A percentile compares a stretch with the other conserved stretches of the same genome.
phyloP scores from a whole-genome alignment of 2,329 filamentous ascomycete species.

The Nothomitra cinnamomea region DNA sequence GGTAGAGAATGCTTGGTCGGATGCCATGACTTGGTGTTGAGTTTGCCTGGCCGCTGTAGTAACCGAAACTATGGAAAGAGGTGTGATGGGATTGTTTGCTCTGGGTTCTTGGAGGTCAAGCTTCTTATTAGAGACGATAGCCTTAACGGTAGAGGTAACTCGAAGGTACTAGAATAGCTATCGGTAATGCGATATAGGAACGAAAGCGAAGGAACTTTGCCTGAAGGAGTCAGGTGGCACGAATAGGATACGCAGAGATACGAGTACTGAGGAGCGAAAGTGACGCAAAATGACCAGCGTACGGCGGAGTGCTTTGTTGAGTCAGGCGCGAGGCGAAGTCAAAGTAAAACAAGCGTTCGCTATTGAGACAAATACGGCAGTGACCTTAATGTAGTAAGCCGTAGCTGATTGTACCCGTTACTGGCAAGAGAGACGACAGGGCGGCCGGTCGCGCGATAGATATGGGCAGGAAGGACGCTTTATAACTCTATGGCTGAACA shows the following conservation, averaged over 20 bases:
- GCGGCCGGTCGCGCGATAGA: not conserved
- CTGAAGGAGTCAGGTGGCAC: not conserved
- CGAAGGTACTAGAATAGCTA: not conserved
- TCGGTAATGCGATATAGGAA: not conserved
- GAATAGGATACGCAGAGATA: not conserved
- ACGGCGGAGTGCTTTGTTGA: not conserved
- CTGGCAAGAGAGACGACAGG: not conserved
- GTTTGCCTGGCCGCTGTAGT: not conserved
- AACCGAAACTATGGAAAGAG: not conserved
- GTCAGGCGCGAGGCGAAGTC: not conserved
- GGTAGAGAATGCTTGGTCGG: slow-evolving; percentile 14
- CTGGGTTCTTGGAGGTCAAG: not conserved
- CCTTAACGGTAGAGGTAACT: not conserved
- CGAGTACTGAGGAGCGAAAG: not conserved
- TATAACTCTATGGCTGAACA: not conserved
- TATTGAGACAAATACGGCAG: not conserved
- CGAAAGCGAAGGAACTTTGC: not conserved
- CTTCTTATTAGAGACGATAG: not conserved
- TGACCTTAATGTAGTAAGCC: not conserved
- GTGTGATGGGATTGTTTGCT: not conserved
- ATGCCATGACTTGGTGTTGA: not conserved
- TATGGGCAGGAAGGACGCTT: not conserved
- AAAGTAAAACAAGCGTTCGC: not conserved
- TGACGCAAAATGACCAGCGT: not conserved
- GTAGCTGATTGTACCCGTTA: not conserved